phyloP scores from a whole-genome alignment of 495 filamentous ascomycete species.

The Friedmanniomyces simplex region DNA sequence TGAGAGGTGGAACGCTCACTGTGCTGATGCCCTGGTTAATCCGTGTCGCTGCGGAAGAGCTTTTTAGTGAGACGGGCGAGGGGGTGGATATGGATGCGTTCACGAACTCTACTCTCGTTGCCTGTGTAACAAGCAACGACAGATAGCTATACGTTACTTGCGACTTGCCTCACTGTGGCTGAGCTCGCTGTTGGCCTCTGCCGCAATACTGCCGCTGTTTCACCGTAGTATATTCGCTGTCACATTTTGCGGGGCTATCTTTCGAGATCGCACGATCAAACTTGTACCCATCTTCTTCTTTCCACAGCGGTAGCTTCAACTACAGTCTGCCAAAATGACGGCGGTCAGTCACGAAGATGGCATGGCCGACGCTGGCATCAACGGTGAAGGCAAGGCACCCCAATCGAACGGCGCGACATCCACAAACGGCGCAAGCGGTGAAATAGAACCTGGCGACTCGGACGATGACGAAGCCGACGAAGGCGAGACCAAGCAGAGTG shows the following conservation, averaged over 20 bases:
- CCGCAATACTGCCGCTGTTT: neutral
- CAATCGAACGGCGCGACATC: slow-evolving; percentile 12
- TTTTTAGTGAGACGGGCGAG: too few relatives aligned
- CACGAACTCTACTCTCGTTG: neutral
- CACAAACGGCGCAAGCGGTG: slow-evolving; percentile 18
- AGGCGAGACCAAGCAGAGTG: slow-evolving; percentile 16
- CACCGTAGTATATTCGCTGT: neutral
- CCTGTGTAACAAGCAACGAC: neutral
- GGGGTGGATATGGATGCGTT: too few relatives aligned
- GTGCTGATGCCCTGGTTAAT: too few relatives aligned
- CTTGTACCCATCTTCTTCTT: neutral
- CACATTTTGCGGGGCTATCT: neutral
- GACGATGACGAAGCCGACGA: slow-evolving; percentile 33
- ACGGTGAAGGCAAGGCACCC: slow-evolving; percentile 4
- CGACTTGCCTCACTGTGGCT: neutral
- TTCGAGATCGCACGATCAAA: neutral
- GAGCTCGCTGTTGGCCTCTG: neutral
- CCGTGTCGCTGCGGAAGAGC: too few relatives aligned
- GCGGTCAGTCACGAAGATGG: slow-evolving; percentile 19
- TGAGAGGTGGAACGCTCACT: too few relatives aligned
- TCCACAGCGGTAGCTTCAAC: neutral
- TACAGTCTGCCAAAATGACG: slow-evolving; percentile 6
- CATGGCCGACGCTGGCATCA: slow-evolving; percentile 7
- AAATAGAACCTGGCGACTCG: slow-evolving; percentile 30
- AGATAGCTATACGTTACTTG: too few relatives aligned